Percentiles rank a stretch among this genome's conserved stretches.
Conservation (phyloP, 1,139 yeast genomes). For the Entelexis paramagnoliae region DNA sequence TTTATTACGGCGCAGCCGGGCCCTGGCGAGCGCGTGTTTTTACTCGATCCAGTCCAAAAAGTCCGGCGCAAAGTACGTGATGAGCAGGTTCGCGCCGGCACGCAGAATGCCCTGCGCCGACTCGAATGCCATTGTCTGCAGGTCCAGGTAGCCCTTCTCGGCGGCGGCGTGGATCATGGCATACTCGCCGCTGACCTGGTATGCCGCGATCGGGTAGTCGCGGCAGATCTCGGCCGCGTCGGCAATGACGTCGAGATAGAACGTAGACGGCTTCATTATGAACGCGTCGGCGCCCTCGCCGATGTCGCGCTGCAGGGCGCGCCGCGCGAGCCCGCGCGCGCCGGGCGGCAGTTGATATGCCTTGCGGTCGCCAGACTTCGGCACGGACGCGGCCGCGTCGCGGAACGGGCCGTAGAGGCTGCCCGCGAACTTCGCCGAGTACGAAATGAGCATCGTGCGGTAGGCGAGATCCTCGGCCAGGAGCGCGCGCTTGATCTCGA, state of each 20-base stretch:
- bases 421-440: constrained; percentile 90
- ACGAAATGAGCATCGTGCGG: constrained; percentile 80
- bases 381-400: constrained; percentile 91
- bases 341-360: constrained; percentile 90
- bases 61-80: constrained; percentile 91
- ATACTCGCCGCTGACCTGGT: constrained; percentile 95
- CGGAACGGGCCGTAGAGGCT: constrained; percentile 92
- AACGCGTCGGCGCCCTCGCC: constrained; percentile 93
- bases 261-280: constrained; percentile 94
- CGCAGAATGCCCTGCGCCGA: constrained; percentile 83
- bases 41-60: constrained; percentile 66
- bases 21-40: background rate
- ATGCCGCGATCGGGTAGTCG: constrained; percentile 85
- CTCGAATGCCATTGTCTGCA: constrained; percentile 84
- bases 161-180: constrained; percentile 99
- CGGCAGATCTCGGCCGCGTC: constrained; percentile 77
- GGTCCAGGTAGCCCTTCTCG: constrained; percentile 83
- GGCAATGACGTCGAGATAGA: constrained; percentile 78
- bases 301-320: constrained; percentile 79
- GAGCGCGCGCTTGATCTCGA: constrained; percentile 76
- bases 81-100: constrained; percentile 90
- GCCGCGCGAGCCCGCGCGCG: constrained; percentile 85
- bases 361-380: constrained; percentile 83
- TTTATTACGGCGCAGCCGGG: too few relatives aligned
- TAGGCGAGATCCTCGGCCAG: constrained; percentile 80